A percentile compares a stretch with the other conserved stretches of the same genome.
Evolutionary conservation across 306 rosid genomes (phyloP).

Genomic region (Fragaria vesca): DNA sequence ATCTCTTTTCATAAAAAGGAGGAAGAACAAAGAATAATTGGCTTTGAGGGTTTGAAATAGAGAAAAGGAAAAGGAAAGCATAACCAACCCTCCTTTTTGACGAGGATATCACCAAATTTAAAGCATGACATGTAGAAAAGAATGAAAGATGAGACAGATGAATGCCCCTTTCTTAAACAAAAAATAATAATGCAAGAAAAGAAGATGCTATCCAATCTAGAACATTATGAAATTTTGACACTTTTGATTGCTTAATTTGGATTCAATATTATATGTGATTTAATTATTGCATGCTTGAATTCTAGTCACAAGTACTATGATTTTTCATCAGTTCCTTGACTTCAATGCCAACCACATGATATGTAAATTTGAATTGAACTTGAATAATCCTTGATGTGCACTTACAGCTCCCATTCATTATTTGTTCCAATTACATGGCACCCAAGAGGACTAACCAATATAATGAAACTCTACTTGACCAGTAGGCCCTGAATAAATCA

Average conservation of each 20-base stretch:
- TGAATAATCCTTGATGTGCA: slow-evolving; percentile 17
- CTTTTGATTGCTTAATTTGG: neutral
- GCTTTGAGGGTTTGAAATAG: neutral
- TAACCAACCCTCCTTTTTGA: neutral
- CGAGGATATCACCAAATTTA: neutral
- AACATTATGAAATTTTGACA: neutral
- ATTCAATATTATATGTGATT: neutral
- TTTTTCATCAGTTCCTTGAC: neutral
- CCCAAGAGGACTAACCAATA: neutral
- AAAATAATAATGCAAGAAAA: neutral
- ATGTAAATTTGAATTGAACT: neutral
- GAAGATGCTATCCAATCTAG: neutral
- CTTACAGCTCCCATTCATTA: slow-evolving; percentile 17
- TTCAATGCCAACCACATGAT: neutral
- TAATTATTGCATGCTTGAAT: neutral
- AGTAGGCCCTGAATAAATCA: neutral
- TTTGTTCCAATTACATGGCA: neutral
- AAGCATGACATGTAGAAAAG: neutral
- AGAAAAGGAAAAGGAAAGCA: neutral
- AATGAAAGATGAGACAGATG: neutral
- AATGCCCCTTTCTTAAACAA: neutral
- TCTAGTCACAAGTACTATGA: neutral
- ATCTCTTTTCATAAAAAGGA: neutral
- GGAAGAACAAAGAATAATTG: neutral
- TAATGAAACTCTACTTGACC: neutral